phyloP scores from a whole-genome alignment of 31 red algal genomes.

The Asparagopsis taxiformis region DNA sequence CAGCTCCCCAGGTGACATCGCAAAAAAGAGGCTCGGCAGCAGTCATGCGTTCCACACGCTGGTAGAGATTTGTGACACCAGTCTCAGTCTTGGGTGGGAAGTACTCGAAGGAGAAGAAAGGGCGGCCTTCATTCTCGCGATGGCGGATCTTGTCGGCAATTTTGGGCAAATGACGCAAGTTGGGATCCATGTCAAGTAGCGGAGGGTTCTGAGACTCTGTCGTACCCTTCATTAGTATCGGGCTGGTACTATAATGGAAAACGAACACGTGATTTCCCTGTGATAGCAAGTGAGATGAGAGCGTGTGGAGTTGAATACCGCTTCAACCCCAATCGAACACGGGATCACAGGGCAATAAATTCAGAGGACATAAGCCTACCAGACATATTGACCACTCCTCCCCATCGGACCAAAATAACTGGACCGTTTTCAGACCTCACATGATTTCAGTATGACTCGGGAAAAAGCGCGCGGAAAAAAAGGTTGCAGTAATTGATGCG shows the following conservation, averaged over 20 bases:
- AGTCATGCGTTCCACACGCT: conserved; percentile 89
- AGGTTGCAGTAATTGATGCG: no score
- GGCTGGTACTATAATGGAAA: no score
- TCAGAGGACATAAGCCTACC: no score
- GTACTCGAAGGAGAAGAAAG: conserved; percentile 99
- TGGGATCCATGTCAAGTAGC: conserved; percentile 54
- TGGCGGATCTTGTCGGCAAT: conserved; percentile 91
- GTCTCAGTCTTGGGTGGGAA: conserved; percentile 96
- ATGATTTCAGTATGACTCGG: no score
- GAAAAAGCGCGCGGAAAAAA: no score
- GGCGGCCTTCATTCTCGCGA: conserved; percentile 55
- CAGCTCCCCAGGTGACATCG: conserved; percentile 99
- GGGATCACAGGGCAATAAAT: no score
- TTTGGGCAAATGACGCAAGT: conserved; percentile 78
- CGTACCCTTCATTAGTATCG: no score
- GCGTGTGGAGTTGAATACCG: no score
- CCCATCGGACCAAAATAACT: no score
- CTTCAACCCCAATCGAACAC: no score
- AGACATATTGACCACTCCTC: no score
- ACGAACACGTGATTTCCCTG: background rate
- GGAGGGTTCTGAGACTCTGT: conserved; percentile 6
- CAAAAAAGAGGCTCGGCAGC: conserved; percentile 92
- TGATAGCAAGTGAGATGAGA: background rate
- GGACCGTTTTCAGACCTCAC: no score
- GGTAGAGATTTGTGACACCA: conserved; percentile 88